These are phyloP conservation scores for Hymenoscyphus occultus DNA, from an alignment of 2,329 filamentous ascomycete species.

Conservation along the genomic window DNA sequence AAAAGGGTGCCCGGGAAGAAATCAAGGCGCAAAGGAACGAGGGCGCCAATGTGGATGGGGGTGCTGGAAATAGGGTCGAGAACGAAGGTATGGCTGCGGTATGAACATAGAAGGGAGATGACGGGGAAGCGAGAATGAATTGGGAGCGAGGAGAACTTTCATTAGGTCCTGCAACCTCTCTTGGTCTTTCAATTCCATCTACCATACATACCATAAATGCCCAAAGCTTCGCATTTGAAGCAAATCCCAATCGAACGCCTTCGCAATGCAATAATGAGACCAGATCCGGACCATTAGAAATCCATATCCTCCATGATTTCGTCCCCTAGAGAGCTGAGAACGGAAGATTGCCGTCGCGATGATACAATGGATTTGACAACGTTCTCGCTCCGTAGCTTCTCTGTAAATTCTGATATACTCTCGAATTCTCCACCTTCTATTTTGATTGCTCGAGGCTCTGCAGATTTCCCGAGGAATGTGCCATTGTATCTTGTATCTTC, in stretches of 20 bases:
- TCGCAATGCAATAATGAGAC: slow-evolving; percentile 30
- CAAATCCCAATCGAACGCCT: slow-evolving; percentile 27
- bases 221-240: not conserved
- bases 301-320: slow-evolving; percentile 34
- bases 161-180: slow-evolving; percentile 4
- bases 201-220: slow-evolving; percentile 21
- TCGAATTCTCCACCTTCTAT: slow-evolving; percentile 74
- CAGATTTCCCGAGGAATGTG: slow-evolving; percentile 73
- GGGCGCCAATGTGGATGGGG: slow-evolving; percentile 33
- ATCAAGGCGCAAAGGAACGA: slow-evolving; percentile 28
- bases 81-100: slow-evolving; percentile 33
- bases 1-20: slow-evolving; percentile 32
- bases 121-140: not conserved
- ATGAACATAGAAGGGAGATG: slow-evolving; percentile 17
- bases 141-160: not conserved
- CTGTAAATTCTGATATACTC: slow-evolving; percentile 65
- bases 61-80: slow-evolving; percentile 28
- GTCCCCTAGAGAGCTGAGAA: slow-evolving; percentile 35
- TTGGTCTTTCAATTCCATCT: slow-evolving; percentile 12
- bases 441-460: slow-evolving; percentile 67
- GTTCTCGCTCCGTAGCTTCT: slow-evolving; percentile 36
- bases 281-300: slow-evolving; percentile 23
- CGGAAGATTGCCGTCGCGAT: slow-evolving; percentile 33
- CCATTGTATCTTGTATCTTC: slow-evolving; percentile 84
- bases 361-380: slow-evolving; percentile 20